Evolutionary conservation across 148 eudicot species (phyloP), one percentile per base, ranked within the genome.

Genomic region (Vaccinium myrtillus): DNA sequence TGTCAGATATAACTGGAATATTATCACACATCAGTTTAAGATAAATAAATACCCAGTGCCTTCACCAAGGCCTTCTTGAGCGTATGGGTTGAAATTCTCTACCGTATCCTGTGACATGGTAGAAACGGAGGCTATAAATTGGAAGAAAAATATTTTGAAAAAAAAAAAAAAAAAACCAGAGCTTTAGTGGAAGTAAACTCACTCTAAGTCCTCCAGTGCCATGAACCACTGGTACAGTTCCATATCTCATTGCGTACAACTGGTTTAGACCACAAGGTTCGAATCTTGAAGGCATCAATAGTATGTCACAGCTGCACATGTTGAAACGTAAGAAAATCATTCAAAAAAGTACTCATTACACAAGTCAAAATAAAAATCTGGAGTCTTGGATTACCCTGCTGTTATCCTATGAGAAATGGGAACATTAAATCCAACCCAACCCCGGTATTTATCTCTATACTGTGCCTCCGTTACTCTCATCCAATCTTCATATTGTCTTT

Each of bases 181-280:
- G 12, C 19, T 18, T 65, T 1, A 23, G 4, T 46, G 69, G 83
- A 67, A 39, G 25, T 80, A 43, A 49, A 81, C 96, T 92, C 82
- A 97, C 99, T 87, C 92, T 88, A 81, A 97, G 98, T 78, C 99
- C 99, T 74, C 99, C 99, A 43, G 99, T 97, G 85, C 81, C 87
- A 79, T 97, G 98, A 84, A 97, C 99, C 21, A 97, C 93, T 3
- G 99, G 99, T 55, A 97, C 84, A 56, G 99, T 93, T 79, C 99
- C 99, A 75, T 95, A 97, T 93, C 94, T 93, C 99, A 97, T 97
- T 48, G 99, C 99, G 82, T 95, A 97, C 51, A 97, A 91, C 88
- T 97, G 99, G 84, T 97, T 97, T 53, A 97, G 87, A 79, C 99
- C 99, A 86, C 99, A 97, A 9, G 99, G 99, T 85, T 97, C 99